phyloP scores from a whole-genome alignment of 192 early-diverging fungal genomes.

The Coemansia sp. region DNA sequence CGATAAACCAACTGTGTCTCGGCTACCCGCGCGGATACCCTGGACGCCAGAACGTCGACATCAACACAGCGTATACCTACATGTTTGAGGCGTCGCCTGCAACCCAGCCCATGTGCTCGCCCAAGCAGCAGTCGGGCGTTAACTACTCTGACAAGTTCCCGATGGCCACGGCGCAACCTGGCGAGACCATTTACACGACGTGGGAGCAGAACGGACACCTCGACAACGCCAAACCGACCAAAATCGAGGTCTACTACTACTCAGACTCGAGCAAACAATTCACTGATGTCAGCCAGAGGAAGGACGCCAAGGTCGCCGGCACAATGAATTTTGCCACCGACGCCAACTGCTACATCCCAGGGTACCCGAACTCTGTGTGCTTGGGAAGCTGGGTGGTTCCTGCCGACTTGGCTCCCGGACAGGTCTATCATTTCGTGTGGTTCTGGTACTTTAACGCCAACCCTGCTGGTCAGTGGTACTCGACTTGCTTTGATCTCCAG shows the following conservation, averaged over 20 bases:
- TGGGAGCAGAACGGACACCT: slow-evolving; percentile 63
- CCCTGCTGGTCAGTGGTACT: slow-evolving; percentile 59
- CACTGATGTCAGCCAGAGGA: slow-evolving; percentile 24
- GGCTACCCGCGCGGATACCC: slow-evolving; percentile 58
- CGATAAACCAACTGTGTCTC: slow-evolving; percentile 31
- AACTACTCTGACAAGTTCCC: slow-evolving; percentile 46
- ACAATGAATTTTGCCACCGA: slow-evolving; percentile 53
- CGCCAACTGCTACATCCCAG: slow-evolving; percentile 40
- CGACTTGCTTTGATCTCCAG: slow-evolving; percentile 60
- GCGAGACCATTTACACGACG: slow-evolving; percentile 51
- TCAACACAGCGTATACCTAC: slow-evolving; percentile 57
- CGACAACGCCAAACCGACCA: slow-evolving; percentile 40
- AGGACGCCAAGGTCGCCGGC: slow-evolving; percentile 29
- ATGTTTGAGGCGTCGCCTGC: slow-evolving; percentile 39
- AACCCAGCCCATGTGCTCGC: slow-evolving; percentile 52
- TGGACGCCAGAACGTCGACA: slow-evolving; percentile 43
- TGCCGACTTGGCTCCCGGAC: slow-evolving; percentile 43
- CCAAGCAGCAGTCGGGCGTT: slow-evolving; percentile 19
- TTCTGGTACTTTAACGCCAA: slow-evolving; percentile 64
- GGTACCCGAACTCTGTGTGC: slow-evolving; percentile 53
- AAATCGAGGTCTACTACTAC: slow-evolving; percentile 45
- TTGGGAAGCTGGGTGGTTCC: slow-evolving; percentile 56
- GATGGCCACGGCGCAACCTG: slow-evolving; percentile 50
- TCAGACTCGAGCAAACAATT: slow-evolving; percentile 20
- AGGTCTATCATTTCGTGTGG: slow-evolving; percentile 56